phyloP scores from a whole-genome alignment of 345 rosid genomes.

The Citrus glauca region DNA sequence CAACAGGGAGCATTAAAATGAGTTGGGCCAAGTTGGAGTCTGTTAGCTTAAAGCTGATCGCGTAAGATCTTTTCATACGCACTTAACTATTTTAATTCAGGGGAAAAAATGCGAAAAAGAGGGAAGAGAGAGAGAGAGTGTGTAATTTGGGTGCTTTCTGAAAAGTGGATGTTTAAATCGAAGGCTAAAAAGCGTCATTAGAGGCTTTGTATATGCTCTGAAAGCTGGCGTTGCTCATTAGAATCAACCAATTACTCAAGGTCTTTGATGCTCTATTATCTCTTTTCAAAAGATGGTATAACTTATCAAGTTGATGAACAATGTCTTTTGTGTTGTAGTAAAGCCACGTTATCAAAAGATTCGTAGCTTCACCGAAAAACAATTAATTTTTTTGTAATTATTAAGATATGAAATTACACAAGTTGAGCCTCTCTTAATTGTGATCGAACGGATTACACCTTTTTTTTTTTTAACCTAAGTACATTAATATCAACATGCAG shows the following conservation, averaged over 20 bases:
- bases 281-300: neutral
- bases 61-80: no score
- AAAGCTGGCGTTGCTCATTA: neutral
- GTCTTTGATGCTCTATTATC: neutral
- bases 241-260: neutral
- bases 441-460: neutral
- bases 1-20: no score
- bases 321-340: neutral
- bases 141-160: neutral
- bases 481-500: no score
- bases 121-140: no score
- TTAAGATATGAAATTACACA: neutral
- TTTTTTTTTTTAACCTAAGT: no score
- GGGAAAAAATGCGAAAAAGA: no score
- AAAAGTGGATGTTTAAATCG: neutral
- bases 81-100: no score
- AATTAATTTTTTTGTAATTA: neutral
- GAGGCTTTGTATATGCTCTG: neutral
- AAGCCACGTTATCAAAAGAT: neutral
- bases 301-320: neutral
- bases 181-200: neutral
- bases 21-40: no score
- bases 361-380: neutral
- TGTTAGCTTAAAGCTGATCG: no score
- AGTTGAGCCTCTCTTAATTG: neutral